phyloP scores from a whole-genome alignment of 306 rosid genomes.

The Ziziphus jujuba region DNA sequence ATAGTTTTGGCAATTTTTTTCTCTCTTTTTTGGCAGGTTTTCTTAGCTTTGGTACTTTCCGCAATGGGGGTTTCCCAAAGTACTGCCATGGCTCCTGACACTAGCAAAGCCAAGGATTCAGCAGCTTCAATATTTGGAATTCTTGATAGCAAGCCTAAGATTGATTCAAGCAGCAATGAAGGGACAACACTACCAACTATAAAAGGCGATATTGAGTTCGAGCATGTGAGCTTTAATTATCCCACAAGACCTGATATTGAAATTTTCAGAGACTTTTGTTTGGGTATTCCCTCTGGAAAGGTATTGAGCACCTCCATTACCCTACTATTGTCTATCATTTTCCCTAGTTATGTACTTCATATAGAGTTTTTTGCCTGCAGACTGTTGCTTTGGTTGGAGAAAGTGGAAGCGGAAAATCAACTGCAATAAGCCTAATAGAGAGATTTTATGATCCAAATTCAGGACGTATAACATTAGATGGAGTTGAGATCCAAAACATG shows the following conservation, averaged over 20 bases:
- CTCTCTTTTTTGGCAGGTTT: slow-evolving; percentile 41
- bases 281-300: slow-evolving; percentile 63
- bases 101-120: slow-evolving; percentile 75
- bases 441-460: slow-evolving; percentile 28
- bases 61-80: slow-evolving; percentile 64
- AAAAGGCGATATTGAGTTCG: slow-evolving; percentile 20
- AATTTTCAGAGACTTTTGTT: slow-evolving; percentile 55
- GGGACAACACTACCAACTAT: slow-evolving; percentile 6
- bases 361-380: neutral
- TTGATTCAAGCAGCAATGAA: slow-evolving; percentile 24
- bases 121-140: slow-evolving; percentile 67
- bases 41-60: slow-evolving; percentile 64
- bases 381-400: slow-evolving; percentile 30
- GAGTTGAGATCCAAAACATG: slow-evolving; percentile 20
- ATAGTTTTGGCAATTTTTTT: slow-evolving; percentile 7
- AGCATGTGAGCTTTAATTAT: slow-evolving; percentile 25
- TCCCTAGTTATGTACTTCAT: neutral
- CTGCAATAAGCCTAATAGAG: slow-evolving; percentile 10
- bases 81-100: slow-evolving; percentile 68
- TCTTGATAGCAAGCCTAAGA: slow-evolving; percentile 64
- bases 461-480: slow-evolving; percentile 18
- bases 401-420: slow-evolving; percentile 29
- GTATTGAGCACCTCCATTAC: slow-evolving; percentile 14
- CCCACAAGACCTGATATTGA: slow-evolving; percentile 26
- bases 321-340: neutral